Evolutionary conservation across 2,329 filamentous ascomycete species (phyloP), one percentile per base, ranked within the genome.

Genomic region (Ophiosphaerella korrae): DNA sequence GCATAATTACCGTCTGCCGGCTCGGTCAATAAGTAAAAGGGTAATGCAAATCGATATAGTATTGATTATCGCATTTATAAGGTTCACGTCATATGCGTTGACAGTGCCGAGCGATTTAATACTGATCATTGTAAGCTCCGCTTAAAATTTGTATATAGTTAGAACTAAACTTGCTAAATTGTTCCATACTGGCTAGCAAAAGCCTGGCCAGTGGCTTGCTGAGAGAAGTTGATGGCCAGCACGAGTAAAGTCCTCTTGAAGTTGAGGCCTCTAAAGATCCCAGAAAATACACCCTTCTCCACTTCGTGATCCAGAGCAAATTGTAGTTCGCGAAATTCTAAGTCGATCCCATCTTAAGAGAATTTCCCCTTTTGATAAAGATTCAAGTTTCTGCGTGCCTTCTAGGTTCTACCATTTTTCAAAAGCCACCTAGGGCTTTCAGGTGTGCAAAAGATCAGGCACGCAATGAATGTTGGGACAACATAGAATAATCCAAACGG

Each of bases 141-240:
- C 7, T 21, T 21, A 4, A 4, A 21, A 21, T 21, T 21, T 3
- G 18, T 4, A 21, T 21, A 4, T 21, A 21, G 18, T 21, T 21
- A 21, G 18, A 21, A 21, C 18, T 21, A 36, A 9, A 48, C 45
- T 29, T 42, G 42, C 45, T 48, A 48, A 7, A 51, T 51, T 13
- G 48, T 24, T 21, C 48, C 48, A 23, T 51, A 51, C 31, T 51
- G 48, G 29, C 48, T 51, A 8, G 48, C 48, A n/a, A 51, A 51
- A 21, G 48, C 48, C 13, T 51, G 48, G 12, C 48, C 48, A 0
- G 48, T 51, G 3, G 48, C 45, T 39, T 51, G 48, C 14, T 51
- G 48, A 26, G 46, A 51, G 29, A 51, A 51, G 23, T 51, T 51
- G 36, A 51, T 41, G 8, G 33, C 24, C 5, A 51, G 29, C 12